phyloP scores from a whole-genome alignment of 1,139 yeast species.

The Wickerhamomyces sp. region DNA sequence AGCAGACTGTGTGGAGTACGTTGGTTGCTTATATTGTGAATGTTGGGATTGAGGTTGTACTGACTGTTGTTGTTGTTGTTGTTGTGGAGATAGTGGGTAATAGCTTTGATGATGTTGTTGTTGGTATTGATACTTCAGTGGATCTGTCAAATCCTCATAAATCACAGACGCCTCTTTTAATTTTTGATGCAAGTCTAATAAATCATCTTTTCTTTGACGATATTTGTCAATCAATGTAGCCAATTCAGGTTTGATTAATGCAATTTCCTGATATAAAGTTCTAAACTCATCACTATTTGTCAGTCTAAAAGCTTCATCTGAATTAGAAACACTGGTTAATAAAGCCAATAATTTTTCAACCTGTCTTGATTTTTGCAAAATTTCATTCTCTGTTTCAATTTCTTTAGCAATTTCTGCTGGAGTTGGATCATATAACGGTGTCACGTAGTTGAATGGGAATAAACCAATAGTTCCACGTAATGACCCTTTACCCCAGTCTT shows the following conservation, averaged over 20 bases:
- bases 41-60: background rate
- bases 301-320: constrained; percentile 31
- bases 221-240: constrained; percentile 73
- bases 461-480: constrained; percentile 77
- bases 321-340: constrained; percentile 38
- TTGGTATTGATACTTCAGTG: constrained; percentile 40
- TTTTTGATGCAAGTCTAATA: constrained; percentile 59
- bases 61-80: background rate
- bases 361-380: constrained; percentile 46
- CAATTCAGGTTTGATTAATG: constrained; percentile 69
- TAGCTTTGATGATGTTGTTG: background rate
- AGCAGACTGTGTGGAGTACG: background rate
- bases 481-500: constrained; percentile 97
- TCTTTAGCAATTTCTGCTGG: constrained; percentile 45
- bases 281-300: constrained; percentile 46
- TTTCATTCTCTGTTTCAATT: constrained; percentile 35
- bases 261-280: constrained; percentile 58
- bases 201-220: constrained; percentile 64
- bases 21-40: background rate
- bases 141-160: constrained; percentile 65
- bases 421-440: constrained; percentile 67
- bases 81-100: background rate
- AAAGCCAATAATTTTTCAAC: constrained; percentile 63
- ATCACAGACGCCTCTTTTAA: constrained; percentile 58
- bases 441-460: constrained; percentile 91